Evolutionary conservation across 78 protist species (phyloP).

Genomic region (Speleostelium caveatum): DNA sequence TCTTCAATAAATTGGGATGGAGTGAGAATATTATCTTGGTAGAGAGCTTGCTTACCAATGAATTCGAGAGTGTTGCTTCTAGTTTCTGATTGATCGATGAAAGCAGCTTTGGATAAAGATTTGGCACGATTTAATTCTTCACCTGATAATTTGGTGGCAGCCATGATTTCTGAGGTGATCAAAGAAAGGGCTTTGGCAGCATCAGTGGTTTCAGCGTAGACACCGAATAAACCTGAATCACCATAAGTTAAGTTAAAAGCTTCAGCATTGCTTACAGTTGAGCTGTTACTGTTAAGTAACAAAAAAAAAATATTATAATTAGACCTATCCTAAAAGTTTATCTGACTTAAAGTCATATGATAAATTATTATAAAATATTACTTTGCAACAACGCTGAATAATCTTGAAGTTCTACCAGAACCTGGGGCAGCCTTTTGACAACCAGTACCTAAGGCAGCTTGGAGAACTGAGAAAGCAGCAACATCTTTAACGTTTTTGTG

Average conservation of each 20-base stretch:
- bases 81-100: conserved; percentile 23
- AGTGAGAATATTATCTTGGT: conserved; percentile 17
- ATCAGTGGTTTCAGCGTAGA: conserved; percentile 15
- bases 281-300: neutral
- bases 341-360: no score
- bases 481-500: conserved; percentile 38
- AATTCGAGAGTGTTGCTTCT: conserved; percentile 51
- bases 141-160: conserved; percentile 13
- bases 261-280: conserved; percentile 15
- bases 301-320: no score
- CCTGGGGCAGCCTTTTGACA: conserved; percentile 57
- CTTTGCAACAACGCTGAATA: conserved; percentile 36
- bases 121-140: conserved; percentile 68
- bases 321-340: no score
- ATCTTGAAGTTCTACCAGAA: conserved; percentile 38
- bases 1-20: conserved; percentile 51
- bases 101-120: neutral
- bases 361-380: neutral
- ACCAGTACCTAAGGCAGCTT: conserved; percentile 42
- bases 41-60: conserved; percentile 73
- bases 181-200: conserved; percentile 15
- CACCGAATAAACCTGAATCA: conserved; percentile 65
- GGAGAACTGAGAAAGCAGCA: conserved; percentile 58
- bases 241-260: conserved; percentile 49
- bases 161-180: conserved; percentile 16